Evolutionary conservation across 2,329 filamentous ascomycete species (phyloP), one percentile per base, ranked within the genome.

Genomic region (Epichloe glyceriae): DNA sequence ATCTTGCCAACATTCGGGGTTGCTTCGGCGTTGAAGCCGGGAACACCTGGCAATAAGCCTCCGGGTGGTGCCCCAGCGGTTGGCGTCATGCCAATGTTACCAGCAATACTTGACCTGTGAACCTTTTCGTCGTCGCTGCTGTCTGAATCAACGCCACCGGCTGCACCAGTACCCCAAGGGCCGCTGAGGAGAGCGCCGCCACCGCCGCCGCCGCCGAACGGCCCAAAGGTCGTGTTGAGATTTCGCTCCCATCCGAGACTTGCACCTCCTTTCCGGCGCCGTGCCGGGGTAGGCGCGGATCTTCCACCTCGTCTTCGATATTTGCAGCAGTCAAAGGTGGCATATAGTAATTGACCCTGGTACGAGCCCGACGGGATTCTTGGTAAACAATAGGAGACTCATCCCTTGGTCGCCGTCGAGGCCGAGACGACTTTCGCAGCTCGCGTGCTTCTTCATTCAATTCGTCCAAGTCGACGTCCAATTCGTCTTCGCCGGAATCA

Each of bases 41-140:
- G 57, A 5, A 62, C 65, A 10, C 67, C 69, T 12, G 67, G 66
- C 39, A 76, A 65, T 46, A 78, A 57, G 4, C 73, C 72, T 17
- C 69, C 69, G 8, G 42, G 38, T 30, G 72, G 67, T 4, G 70
- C 70, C 2, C 71, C 72, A 35, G 75, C 69, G 1, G 76, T 79
- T 3, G 77, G 77, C 2, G 76, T 80, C 74, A 79, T 76, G 53
- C 76, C 76, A 1, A 88, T 72, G 53, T 82, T 78, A 44, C 83
- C 86, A 44, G 70, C 66, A 54, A 66, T 59, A 38, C 62, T 71
- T 7, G 75, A 79, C 53, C 85, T 79, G 56, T 83, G 80, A 56
- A 78, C 75, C 67, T 80, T 81, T 62, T 98, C 93, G 58, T 98
- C 93, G 60, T 98, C 93, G 64, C 93, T 98, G 66, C 89, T 96